These are phyloP conservation scores for Biscogniauxia sp. DNA, from an alignment of 2,329 filamentous ascomycete genomes.

Conservation along the genomic window DNA sequence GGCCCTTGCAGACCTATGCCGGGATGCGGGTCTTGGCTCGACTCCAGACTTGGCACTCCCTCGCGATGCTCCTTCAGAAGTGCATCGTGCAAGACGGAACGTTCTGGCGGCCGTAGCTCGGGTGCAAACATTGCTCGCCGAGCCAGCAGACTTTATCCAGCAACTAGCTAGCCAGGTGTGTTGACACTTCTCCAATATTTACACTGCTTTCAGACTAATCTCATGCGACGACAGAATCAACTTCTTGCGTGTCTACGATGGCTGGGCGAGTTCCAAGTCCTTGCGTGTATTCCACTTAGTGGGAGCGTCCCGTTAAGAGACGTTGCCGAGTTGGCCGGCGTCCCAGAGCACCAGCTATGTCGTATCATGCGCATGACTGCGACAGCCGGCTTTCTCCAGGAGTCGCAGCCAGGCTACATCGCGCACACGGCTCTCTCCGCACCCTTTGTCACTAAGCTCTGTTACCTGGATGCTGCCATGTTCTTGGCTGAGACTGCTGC, in stretches of 20 bases:
- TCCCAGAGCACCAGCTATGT: conserved; percentile 36
- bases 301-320: conserved; percentile 37
- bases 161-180: too few species aligned
- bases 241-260: conserved; percentile 37
- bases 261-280: conserved; percentile 43
- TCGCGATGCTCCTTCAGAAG: too few species aligned
- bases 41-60: too few species aligned
- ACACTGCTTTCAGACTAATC: too few species aligned
- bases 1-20: too few species aligned
- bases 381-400: conserved; percentile 35
- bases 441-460: conserved; percentile 34
- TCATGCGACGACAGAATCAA: conserved; percentile 4
- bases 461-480: conserved; percentile 36
- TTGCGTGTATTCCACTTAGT: conserved; percentile 42
- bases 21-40: too few species aligned
- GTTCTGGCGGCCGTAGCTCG: too few species aligned
- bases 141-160: too few species aligned
- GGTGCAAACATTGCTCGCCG: too few species aligned
- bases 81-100: too few species aligned
- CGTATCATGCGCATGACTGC: conserved; percentile 36
- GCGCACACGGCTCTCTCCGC: conserved; percentile 39
- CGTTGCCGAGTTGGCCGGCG: conserved; percentile 39
- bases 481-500: conserved; percentile 37
- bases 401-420: conserved; percentile 32
- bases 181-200: too few species aligned